Conservation (phyloP, 2,329 filamentous ascomycete species). For the Neurospora crassa region DNA sequence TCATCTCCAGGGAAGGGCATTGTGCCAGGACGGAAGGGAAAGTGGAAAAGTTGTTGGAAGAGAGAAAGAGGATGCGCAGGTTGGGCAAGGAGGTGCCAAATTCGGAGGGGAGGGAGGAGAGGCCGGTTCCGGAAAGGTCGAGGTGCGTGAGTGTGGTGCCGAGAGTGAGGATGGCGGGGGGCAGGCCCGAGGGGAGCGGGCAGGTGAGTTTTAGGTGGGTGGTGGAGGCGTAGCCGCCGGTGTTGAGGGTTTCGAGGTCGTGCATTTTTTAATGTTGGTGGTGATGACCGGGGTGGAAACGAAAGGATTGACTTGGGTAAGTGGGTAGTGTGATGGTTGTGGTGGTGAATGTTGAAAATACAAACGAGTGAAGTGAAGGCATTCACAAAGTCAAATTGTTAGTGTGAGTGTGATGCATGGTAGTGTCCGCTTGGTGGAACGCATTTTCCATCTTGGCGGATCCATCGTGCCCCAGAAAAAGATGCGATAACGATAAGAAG, state of each 20-base stretch:
- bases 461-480: not conserved
- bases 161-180: constrained; percentile 30
- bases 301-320: not conserved
- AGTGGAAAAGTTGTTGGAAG: constrained; percentile 31
- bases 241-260: constrained; percentile 21
- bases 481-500: not conserved
- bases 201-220: constrained; percentile 27
- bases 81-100: constrained; percentile 29
- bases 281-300: not conserved
- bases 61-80: constrained; percentile 38
- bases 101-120: constrained; percentile 30
- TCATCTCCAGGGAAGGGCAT: constrained; percentile 38
- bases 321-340: not conserved
- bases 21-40: constrained; percentile 33
- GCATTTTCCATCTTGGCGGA: not conserved
- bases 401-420: not conserved
- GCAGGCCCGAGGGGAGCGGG: constrained; percentile 20
- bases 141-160: constrained; percentile 33
- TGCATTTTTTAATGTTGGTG: constrained; percentile 19
- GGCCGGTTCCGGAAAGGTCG: constrained; percentile 36
- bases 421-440: not conserved
- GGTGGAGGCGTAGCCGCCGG: constrained; percentile 24
- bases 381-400: not conserved
- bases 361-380: not conserved
- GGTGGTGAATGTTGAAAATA: not conserved